Conservation (phyloP, 768 basidiomycete species). For the Cystofilobasidium bisporidii region DNA sequence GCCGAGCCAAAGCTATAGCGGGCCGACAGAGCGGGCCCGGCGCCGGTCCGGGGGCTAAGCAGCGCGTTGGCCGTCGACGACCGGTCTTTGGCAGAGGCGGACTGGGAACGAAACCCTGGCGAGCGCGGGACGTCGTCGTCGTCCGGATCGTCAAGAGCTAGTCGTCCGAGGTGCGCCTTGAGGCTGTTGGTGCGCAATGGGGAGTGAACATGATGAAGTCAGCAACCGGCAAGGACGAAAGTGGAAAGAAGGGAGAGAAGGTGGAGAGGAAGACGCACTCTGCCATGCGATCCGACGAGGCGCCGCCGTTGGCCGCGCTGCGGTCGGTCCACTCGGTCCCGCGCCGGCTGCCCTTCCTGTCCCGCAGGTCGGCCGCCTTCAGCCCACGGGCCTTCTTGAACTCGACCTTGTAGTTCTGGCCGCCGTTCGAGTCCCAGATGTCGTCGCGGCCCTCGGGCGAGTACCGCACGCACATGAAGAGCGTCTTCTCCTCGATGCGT, state of each 20-base stretch:
- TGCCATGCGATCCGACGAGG: constrained; percentile 23
- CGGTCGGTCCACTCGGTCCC: constrained; percentile 22
- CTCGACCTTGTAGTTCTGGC: constrained; percentile 65
- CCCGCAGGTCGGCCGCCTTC: constrained; percentile 13
- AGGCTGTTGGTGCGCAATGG: neutral
- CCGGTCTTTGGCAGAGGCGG: neutral
- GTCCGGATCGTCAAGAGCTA: constrained; percentile 18
- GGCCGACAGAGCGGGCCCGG: constrained; percentile 8
- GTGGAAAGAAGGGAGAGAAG: too few relatives aligned
- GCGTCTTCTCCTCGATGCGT: constrained; percentile 68
- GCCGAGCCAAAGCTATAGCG: constrained; percentile 25
- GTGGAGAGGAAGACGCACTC: neutral
- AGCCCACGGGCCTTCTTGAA: constrained; percentile 45
- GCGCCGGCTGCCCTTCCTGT: constrained; percentile 9
- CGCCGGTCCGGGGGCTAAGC: neutral
- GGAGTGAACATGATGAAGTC: too few relatives aligned
- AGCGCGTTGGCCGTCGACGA: constrained; percentile 11
- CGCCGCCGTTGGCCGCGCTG: constrained; percentile 19
- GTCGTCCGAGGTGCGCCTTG: constrained; percentile 19
- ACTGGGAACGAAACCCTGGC: neutral
- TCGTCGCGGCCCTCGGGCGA: constrained; percentile 55
- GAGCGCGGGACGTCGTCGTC: constrained; percentile 7
- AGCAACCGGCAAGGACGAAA: too few relatives aligned
- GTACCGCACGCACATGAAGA: constrained; percentile 63
- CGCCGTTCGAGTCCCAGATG: constrained; percentile 85